phyloP scores from a whole-genome alignment of 202 grass and related monocot species.

The Carex arenaria region DNA sequence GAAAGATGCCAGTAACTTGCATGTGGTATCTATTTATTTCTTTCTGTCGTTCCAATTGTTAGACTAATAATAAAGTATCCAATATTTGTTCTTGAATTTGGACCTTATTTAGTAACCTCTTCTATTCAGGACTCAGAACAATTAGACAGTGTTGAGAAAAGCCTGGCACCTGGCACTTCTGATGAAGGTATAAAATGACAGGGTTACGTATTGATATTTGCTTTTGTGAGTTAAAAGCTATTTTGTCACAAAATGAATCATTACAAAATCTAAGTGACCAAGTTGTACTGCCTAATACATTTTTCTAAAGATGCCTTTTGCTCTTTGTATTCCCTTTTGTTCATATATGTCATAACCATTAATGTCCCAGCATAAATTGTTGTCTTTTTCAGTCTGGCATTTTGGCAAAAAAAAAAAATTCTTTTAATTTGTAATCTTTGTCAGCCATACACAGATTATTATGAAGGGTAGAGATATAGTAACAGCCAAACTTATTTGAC shows the following conservation, averaged over 20 bases:
- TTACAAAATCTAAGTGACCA: neutral
- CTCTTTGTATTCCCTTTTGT: neutral
- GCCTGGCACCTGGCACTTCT: slow-evolving; percentile 16
- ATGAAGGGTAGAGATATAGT: neutral
- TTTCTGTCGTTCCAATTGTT: slow-evolving; percentile 16
- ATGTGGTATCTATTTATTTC: slow-evolving; percentile 36
- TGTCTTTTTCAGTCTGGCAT: neutral
- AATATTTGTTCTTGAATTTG: slow-evolving; percentile 8
- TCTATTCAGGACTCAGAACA: slow-evolving; percentile 47
- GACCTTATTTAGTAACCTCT: slow-evolving; percentile 25
- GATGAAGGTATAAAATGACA: slow-evolving; percentile 45
- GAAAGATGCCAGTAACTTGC: slow-evolving; percentile 24
- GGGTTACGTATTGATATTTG: neutral
- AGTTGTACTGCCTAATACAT: neutral
- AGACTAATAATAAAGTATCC: neutral
- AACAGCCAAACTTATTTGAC: neutral
- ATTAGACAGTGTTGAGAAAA: slow-evolving; percentile 23
- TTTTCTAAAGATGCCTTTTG: neutral
- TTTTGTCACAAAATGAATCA: neutral
- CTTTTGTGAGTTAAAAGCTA: neutral
- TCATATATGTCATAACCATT: neutral
- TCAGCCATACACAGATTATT: slow-evolving; percentile 1
- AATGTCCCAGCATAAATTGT: neutral
- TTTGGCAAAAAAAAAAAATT: neutral
- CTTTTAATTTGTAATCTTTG: neutral